Percentiles rank a stretch among this genome's conserved stretches.
Evolutionary conservation across 495 filamentous ascomycete genomes (phyloP).

Genomic region (Neurospora sp.): DNA sequence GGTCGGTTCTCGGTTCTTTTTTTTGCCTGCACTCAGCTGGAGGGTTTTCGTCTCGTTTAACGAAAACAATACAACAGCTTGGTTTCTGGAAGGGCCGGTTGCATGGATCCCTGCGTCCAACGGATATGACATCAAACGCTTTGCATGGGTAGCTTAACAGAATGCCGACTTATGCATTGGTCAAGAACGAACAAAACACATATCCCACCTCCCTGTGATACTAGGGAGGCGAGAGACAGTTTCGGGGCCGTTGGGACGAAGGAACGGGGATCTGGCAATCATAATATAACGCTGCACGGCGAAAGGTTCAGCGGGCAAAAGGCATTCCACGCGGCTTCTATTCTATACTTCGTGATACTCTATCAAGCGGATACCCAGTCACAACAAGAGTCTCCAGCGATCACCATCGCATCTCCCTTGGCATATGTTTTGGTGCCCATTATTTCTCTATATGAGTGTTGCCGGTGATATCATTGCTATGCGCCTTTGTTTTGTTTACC

Average conservation of each 20-base stretch:
- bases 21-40: slow-evolving; percentile 17
- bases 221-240: neutral
- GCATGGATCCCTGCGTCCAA: slow-evolving; percentile 21
- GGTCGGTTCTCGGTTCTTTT: slow-evolving; percentile 27
- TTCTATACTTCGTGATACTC: neutral
- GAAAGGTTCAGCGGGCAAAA: neutral
- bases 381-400: neutral
- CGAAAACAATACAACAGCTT: slow-evolving; percentile 15
- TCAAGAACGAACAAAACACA: slow-evolving; percentile 2
- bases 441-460: neutral
- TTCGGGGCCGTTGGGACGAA: neutral
- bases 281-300: neutral
- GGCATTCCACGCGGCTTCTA: neutral
- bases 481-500: neutral
- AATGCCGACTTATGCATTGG: slow-evolving; percentile 24
- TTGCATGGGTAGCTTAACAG: slow-evolving; percentile 27
- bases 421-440: neutral
- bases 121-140: slow-evolving; percentile 11
- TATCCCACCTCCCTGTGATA: neutral
- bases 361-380: neutral
- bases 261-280: neutral
- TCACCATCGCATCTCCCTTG: neutral
- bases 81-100: slow-evolving; percentile 20
- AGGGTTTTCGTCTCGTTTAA: slow-evolving; percentile 16
- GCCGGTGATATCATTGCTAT: neutral